phyloP scores from a whole-genome alignment of 495 filamentous ascomycete genomes.

The Friedmanniomyces simplex region DNA sequence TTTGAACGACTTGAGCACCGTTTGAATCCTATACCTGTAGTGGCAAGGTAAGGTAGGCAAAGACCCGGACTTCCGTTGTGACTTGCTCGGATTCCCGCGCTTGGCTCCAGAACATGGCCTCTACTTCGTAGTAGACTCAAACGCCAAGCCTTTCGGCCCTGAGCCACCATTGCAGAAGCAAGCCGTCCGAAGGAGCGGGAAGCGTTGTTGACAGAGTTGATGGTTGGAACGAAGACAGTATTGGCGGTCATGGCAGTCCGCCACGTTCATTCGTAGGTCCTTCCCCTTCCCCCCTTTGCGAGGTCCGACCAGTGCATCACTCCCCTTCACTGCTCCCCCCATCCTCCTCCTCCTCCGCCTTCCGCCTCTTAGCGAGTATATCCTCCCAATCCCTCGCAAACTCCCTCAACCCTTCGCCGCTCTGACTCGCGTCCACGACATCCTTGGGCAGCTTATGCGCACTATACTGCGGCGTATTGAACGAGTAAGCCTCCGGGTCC shows the following conservation, averaged over 20 bases:
- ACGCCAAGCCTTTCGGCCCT: not conserved
- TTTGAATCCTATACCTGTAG: not conserved
- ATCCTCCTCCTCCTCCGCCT: slow-evolving; percentile 38
- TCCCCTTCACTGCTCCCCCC: slow-evolving; percentile 31
- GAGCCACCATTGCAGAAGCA: too few species aligned
- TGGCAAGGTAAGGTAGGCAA: not conserved
- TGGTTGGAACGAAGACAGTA: too few species aligned
- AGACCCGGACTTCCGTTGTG: not conserved
- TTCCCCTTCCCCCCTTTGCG: too few species aligned
- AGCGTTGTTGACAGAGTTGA: too few species aligned
- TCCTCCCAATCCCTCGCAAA: slow-evolving; percentile 82
- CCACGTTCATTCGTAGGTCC: too few species aligned
- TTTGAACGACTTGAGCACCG: not conserved
- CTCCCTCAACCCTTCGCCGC: slow-evolving; percentile 68
- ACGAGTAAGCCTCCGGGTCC: slow-evolving; percentile 78
- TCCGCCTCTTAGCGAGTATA: slow-evolving; percentile 50
- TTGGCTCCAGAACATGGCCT: too few species aligned
- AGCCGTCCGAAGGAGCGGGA: too few species aligned
- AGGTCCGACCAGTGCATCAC: too few species aligned
- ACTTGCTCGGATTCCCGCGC: not conserved
- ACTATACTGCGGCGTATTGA: slow-evolving; percentile 77
- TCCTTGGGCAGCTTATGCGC: slow-evolving; percentile 93
- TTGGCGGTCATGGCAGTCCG: too few species aligned
- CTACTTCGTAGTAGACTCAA: not conserved
- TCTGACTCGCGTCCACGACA: slow-evolving; percentile 78